phyloP scores from a whole-genome alignment of 2,329 filamentous ascomycete genomes.

The Meredithiella fracta region DNA sequence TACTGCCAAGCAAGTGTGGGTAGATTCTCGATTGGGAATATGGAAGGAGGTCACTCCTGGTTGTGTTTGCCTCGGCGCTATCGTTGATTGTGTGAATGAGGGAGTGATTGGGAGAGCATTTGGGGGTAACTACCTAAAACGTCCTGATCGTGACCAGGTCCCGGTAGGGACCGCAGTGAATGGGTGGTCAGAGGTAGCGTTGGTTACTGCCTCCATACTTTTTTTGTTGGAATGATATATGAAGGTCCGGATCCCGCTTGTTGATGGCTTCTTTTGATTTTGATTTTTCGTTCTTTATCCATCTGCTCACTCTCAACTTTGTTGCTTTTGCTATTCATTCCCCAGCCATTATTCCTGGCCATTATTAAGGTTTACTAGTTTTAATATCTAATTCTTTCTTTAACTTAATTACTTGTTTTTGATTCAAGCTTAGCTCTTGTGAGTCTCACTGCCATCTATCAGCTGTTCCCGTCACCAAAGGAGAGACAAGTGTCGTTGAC shows the following conservation, averaged over 20 bases:
- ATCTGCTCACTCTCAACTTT: not conserved
- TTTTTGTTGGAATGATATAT: not conserved
- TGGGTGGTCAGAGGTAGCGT: too few relatives aligned
- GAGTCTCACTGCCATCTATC: not conserved
- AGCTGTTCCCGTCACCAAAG: not conserved
- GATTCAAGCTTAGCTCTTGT: constrained; percentile 3
- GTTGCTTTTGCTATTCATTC: not conserved
- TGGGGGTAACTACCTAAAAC: not conserved
- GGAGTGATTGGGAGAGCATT: not conserved
- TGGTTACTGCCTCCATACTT: not conserved
- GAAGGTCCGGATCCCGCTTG: not conserved
- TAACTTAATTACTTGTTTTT: not conserved
- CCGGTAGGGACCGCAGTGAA: not conserved
- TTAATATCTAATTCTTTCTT: constrained; percentile 2
- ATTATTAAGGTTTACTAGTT: not conserved
- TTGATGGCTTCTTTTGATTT: not conserved
- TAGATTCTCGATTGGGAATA: not conserved
- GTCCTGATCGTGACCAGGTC: not conserved
- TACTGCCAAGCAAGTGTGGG: not conserved
- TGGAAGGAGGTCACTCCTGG: not conserved
- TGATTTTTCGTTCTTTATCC: not conserved
- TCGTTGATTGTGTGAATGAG: not conserved
- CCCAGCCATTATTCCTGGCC: not conserved
- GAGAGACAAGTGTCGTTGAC: not conserved
- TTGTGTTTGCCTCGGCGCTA: not conserved